A percentile compares a stretch with the other conserved stretches of the same genome.
These are phyloP conservation scores for Aspergillus sp. DNA, from an alignment of 2,329 filamentous ascomycete genomes.

Conservation along the genomic window DNA sequence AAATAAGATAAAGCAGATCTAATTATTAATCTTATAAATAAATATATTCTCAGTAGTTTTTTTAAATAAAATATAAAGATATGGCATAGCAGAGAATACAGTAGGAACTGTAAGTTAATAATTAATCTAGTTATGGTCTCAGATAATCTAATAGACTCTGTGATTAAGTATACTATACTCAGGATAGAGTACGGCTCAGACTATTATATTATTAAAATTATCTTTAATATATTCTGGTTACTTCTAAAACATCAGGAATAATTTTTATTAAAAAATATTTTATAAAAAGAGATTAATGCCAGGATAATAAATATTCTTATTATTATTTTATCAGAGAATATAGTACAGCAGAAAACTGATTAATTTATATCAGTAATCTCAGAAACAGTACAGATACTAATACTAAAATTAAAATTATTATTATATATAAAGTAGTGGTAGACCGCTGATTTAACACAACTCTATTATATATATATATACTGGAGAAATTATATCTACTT, in stretches of 20 bases:
- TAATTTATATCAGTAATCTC: neutral
- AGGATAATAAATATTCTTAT: slow-evolving; percentile 17
- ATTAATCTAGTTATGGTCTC: slow-evolving; percentile 25
- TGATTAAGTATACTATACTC: slow-evolving; percentile 18
- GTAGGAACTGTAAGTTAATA: slow-evolving; percentile 23
- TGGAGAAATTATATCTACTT: neutral
- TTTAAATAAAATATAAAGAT: slow-evolving; percentile 40
- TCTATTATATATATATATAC: neutral
- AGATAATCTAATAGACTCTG: slow-evolving; percentile 16
- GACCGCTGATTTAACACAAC: neutral
- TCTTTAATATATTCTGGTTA: slow-evolving; percentile 28
- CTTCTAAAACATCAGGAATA: slow-evolving; percentile 15
- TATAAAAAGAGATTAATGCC: slow-evolving; percentile 25
- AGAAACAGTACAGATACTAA: neutral
- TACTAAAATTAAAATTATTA: neutral
- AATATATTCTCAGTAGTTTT: slow-evolving; percentile 36
- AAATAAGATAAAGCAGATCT: slow-evolving; percentile 41
- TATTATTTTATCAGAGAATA: slow-evolving; percentile 16
- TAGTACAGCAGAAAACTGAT: slow-evolving; percentile 5
- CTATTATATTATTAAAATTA: slow-evolving; percentile 32
- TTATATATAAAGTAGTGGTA: neutral
- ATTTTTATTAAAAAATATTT: slow-evolving; percentile 26
- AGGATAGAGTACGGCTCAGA: slow-evolving; percentile 29
- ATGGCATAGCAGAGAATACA: slow-evolving; percentile 29
- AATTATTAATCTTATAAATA: slow-evolving; percentile 41